Conservation (phyloP, 805 yeast species). For the Limtongia smithiae region DNA sequence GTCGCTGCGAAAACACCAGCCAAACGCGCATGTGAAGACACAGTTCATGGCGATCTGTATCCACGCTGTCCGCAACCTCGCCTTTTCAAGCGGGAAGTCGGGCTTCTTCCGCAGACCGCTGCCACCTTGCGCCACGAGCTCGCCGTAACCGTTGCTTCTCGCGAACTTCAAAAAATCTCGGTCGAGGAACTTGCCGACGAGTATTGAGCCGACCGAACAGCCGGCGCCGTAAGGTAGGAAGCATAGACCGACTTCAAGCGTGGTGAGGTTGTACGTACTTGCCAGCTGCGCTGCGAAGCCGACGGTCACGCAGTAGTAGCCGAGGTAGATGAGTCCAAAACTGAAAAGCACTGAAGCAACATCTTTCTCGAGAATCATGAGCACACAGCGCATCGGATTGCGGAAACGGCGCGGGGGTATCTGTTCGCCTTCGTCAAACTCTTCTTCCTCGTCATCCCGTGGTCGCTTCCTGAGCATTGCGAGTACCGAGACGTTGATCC, state of each 20-base stretch:
- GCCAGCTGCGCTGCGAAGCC: slow-evolving; percentile 51
- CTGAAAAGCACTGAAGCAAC: slow-evolving; percentile 2
- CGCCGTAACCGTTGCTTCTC: not conserved
- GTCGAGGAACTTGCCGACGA: slow-evolving; percentile 51
- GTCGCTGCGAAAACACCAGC: slow-evolving; percentile 23
- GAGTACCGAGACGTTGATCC: slow-evolving; percentile 3
- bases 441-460: not conserved
- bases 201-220: slow-evolving; percentile 58
- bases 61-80: slow-evolving; percentile 15
- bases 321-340: slow-evolving; percentile 1
- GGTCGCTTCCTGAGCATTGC: not conserved
- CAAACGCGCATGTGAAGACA: slow-evolving; percentile 18
- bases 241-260: slow-evolving; percentile 62
- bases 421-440: not conserved
- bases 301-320: slow-evolving; percentile 1
- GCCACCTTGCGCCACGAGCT: no score
- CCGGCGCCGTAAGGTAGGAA: slow-evolving; percentile 75
- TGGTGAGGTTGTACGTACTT: slow-evolving; percentile 48
- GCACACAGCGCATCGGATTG: slow-evolving; percentile 6
- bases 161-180: slow-evolving; percentile 11
- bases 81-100: slow-evolving; percentile 25
- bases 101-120: not conserved
- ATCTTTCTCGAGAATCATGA: slow-evolving; percentile 4
- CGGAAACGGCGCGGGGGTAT: not conserved
- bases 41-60: slow-evolving; percentile 1